Base-by-base conservation (phyloP, 2,329 filamentous ascomycete species). In the Scytalidium sp. region DNA sequence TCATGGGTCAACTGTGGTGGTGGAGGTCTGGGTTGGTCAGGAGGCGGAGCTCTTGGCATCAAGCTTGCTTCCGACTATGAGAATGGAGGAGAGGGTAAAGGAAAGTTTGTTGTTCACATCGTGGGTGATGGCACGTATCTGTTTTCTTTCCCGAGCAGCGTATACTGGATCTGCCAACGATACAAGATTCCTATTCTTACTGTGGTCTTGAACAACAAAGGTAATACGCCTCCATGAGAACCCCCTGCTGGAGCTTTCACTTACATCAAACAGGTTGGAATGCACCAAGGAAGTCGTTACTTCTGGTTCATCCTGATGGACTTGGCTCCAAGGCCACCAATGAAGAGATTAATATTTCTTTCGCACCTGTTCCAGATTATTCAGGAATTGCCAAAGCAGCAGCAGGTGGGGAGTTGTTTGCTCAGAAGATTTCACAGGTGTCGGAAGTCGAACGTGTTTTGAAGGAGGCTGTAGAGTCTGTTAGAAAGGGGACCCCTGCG, bases 1-100 rank as follows among this genome's bases (percentile, higher is more conserved):
- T 83, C 81, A 0, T 91, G 85, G 85, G 82, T 93, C 60, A 92
- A 91, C 65, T 92, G 88, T 63, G 88, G 88, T 1, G 88, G 86
- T 1, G 88, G 87, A 13, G 89, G 89, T 2, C 80, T 93, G 0
- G 88, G 88, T 2, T 93, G 88, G 88, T 88, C 83, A 10, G 88
- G 88, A 13, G 88, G 89, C 13, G 88, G 74, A 46, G 85, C 86
- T 0, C 67, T 93, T 3, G 89, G 88, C 2, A 84, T 92, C 62
- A 91, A 92, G 64, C 76, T 93, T 7, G 89, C 87, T 0, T 75
- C 76, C 0, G 78, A 57, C 13, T 51, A 47, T 17, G 70, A 75
- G 29, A 74, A 76, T 7, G 75, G 72, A 0, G 63, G 57, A 1
- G 5, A 8, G 17, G 70, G 70, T 41, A 77, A 81, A 57, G 78